These are phyloP conservation scores for Plasmodium blacklocki DNA, from an alignment of 169 alveolate species.

Conservation along the genomic window DNA sequence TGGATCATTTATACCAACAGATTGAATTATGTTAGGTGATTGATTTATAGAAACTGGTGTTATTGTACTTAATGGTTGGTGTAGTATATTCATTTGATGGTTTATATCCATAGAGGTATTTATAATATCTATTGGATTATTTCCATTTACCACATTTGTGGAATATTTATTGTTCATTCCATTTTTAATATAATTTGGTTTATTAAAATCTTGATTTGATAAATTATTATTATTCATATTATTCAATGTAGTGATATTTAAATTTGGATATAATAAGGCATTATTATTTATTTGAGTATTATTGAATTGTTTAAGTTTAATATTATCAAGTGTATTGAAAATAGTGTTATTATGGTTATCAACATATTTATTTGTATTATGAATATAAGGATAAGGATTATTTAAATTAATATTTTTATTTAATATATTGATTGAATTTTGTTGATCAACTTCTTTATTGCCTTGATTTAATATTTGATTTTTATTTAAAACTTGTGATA, in stretches of 20 bases:
- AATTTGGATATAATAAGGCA: neutral
- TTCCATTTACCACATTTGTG: neutral
- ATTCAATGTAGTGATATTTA: constrained; percentile 12
- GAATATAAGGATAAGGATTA: neutral
- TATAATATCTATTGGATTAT: neutral
- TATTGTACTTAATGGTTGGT: no score
- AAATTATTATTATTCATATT: neutral
- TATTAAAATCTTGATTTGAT: neutral
- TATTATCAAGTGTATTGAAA: constrained; percentile 9
- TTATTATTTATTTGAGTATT: constrained; percentile 3
- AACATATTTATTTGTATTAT: neutral
- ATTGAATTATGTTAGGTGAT: no score
- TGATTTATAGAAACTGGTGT: no score
- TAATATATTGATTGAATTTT: neutral
- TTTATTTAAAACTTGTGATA: neutral
- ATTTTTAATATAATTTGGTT: constrained; percentile 1
- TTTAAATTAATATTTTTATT: constrained; percentile 1
- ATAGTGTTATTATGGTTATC: neutral
- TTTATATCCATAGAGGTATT: neutral
- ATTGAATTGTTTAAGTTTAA: constrained; percentile 1
- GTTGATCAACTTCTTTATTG: neutral
- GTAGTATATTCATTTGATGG: no score
- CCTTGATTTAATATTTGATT: constrained; percentile 8
- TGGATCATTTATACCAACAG: no score
- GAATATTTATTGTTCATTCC: neutral